Percentiles rank a stretch among this genome's conserved stretches.
Evolutionary conservation across 257 asterid genomes (phyloP).

Genomic region (Cruciata laevipes): DNA sequence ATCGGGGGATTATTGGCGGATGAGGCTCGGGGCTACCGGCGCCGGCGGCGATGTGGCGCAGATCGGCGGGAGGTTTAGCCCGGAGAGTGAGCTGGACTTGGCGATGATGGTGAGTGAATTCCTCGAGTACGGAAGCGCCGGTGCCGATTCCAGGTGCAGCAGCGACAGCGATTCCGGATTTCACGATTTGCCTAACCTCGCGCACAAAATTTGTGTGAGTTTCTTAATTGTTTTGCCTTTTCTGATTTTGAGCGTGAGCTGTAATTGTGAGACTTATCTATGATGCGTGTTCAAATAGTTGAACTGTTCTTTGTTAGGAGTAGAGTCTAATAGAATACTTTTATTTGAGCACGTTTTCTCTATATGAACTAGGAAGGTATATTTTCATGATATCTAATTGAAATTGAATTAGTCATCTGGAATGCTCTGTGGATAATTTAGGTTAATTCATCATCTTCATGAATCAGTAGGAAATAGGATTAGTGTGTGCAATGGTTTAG

Average conservation of each 20-base stretch:
- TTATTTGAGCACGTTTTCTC: not conserved
- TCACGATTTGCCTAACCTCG: slow-evolving; percentile 50
- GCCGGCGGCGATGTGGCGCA: slow-evolving; percentile 30
- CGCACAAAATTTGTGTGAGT: slow-evolving; percentile 62
- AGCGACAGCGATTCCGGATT: slow-evolving; percentile 70
- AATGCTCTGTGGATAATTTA: not conserved
- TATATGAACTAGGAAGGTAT: too few species aligned
- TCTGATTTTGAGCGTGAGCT: not conserved
- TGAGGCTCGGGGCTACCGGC: slow-evolving; percentile 21
- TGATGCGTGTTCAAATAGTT: not conserved
- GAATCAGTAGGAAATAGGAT: not conserved
- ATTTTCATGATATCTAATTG: not conserved
- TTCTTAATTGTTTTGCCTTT: not conserved
- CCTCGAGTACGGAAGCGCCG: slow-evolving; percentile 64
- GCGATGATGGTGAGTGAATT: slow-evolving; percentile 76
- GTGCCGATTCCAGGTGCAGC: slow-evolving; percentile 48
- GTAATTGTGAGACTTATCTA: not conserved
- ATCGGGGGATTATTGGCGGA: slow-evolving; percentile 40
- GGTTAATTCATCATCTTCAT: not conserved
- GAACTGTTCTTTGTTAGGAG: not conserved
- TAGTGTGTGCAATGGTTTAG: not conserved
- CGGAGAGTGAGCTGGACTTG: slow-evolving; percentile 71
- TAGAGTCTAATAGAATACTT: not conserved
- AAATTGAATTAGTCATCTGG: not conserved
- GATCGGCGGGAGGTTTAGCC: slow-evolving; percentile 36